Conservation (phyloP, 1,139 yeast species). For the Blastobotrys raffinosifermentans region DNA sequence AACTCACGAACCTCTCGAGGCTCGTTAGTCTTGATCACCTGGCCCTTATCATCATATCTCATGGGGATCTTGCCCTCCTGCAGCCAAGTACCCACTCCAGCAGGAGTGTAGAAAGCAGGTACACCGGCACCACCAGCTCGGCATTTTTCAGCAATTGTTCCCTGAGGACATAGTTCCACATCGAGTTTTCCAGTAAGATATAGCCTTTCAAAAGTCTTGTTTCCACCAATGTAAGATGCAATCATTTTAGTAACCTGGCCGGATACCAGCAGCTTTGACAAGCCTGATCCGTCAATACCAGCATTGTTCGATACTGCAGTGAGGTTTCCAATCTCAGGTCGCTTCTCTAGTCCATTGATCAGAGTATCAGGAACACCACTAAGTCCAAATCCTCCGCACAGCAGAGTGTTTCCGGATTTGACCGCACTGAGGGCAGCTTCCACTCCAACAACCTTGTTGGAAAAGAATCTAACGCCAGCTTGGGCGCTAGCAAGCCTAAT, state of each 20-base stretch:
- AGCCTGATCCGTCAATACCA: slow-evolving; percentile 44
- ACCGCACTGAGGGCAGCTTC: slow-evolving; percentile 12
- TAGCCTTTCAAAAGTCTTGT: slow-evolving; percentile 39
- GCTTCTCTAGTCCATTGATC: slow-evolving; percentile 36
- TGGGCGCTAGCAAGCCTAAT: too few relatives aligned
- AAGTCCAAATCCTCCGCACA: slow-evolving; percentile 47
- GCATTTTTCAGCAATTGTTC: slow-evolving; percentile 45
- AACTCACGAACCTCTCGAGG: slow-evolving; percentile 42
- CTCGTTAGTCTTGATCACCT: slow-evolving; percentile 35
- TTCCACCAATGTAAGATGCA: slow-evolving; percentile 44
- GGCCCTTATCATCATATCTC: slow-evolving; percentile 34
- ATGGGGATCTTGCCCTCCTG: slow-evolving; percentile 46
- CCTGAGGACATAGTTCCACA: slow-evolving; percentile 46
- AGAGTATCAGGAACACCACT: slow-evolving; percentile 46
- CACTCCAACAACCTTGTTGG: neutral
- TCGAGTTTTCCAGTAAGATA: slow-evolving; percentile 43
- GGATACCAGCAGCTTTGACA: slow-evolving; percentile 38
- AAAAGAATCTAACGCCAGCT: too few relatives aligned
- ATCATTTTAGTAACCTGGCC: slow-evolving; percentile 46
- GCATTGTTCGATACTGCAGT: slow-evolving; percentile 49
- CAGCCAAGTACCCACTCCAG: slow-evolving; percentile 49
- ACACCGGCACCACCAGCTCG: slow-evolving; percentile 49
- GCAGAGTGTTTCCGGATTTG: slow-evolving; percentile 33
- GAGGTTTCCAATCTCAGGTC: slow-evolving; percentile 34
- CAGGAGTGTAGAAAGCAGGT: slow-evolving; percentile 46